A percentile compares a stretch with the other conserved stretches of the same genome.
Evolutionary conservation across 2,329 filamentous ascomycete species (phyloP).

Genomic region (Colletotrichum musae): DNA sequence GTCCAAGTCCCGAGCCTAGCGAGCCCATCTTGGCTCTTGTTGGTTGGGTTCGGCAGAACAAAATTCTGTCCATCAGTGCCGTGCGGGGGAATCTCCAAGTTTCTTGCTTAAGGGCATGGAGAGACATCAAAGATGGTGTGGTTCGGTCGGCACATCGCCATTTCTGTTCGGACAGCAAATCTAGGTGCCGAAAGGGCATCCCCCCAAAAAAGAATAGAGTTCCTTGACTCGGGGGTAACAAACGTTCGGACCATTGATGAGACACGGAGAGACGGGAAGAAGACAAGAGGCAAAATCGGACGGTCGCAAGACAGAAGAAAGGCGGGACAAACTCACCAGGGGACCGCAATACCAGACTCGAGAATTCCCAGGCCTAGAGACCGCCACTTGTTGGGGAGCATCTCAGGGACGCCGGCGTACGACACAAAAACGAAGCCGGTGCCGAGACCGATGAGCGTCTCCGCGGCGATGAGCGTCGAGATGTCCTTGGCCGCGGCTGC

Average conservation of each 20-base stretch:
- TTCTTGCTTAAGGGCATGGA: background rate
- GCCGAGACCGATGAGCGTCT: slow-evolving; percentile 51
- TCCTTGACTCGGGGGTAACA: slow-evolving; percentile 5
- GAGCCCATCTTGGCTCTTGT: background rate
- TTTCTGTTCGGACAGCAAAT: slow-evolving; percentile 9
- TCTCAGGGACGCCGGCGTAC: slow-evolving; percentile 51
- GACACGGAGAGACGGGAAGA: slow-evolving; percentile 19
- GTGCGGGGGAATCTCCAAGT: slow-evolving; percentile 27
- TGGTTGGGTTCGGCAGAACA: slow-evolving; percentile 1
- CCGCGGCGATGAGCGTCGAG: slow-evolving; percentile 46
- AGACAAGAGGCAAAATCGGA: background rate
- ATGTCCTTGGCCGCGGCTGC: slow-evolving; percentile 46
- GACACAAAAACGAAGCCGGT: slow-evolving; percentile 51
- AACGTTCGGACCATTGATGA: slow-evolving; percentile 43
- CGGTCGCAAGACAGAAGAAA: background rate
- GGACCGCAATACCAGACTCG: slow-evolving; percentile 38
- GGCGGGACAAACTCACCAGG: slow-evolving; percentile 39
- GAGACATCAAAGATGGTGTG: slow-evolving; percentile 12
- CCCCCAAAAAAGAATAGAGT: slow-evolving; percentile 16
- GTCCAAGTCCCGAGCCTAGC: background rate
- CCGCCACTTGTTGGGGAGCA: slow-evolving; percentile 53
- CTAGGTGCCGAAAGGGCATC: slow-evolving; percentile 4
- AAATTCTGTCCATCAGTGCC: background rate
- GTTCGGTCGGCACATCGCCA: slow-evolving; percentile 32
- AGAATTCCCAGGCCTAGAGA: slow-evolving; percentile 37